Evolutionary conservation across 805 yeast species (phyloP).

Genomic region (Torulaspora franciscae): DNA sequence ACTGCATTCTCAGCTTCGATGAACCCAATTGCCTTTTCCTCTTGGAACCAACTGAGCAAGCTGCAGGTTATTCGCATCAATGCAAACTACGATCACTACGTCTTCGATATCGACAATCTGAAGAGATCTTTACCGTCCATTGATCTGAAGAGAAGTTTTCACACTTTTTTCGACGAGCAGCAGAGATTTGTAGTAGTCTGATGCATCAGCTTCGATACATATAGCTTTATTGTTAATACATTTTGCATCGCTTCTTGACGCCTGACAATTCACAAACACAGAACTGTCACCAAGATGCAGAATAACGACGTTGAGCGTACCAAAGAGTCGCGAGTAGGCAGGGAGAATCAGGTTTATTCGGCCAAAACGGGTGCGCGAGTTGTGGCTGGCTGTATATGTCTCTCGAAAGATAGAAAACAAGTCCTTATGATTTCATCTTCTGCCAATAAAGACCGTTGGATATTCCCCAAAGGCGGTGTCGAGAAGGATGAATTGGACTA

Average conservation of each 20-base stretch:
- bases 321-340: slow-evolving; percentile 47
- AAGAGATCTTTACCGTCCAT: slow-evolving; percentile 17
- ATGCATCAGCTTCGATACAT: slow-evolving; percentile 9
- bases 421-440: slow-evolving; percentile 78
- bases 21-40: slow-evolving; percentile 24
- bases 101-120: slow-evolving; percentile 22
- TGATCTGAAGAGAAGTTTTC: slow-evolving; percentile 20
- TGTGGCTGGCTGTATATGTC: slow-evolving; percentile 88
- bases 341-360: slow-evolving; percentile 57
- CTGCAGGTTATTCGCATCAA: slow-evolving; percentile 10
- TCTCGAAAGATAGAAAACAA: slow-evolving; percentile 50
- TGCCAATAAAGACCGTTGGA: slow-evolving; percentile 68
- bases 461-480: slow-evolving; percentile 93
- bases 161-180: slow-evolving; percentile 21
- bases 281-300: not conserved
- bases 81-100: slow-evolving; percentile 6
- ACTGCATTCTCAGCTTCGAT: slow-evolving; percentile 9
- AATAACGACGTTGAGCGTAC: slow-evolving; percentile 29
- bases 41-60: slow-evolving; percentile 24
- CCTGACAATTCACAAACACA: not conserved
- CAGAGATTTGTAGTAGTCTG: slow-evolving; percentile 23
- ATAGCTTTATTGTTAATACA: not conserved
- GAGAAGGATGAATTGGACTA: slow-evolving; percentile 67
- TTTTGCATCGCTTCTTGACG: not conserved
- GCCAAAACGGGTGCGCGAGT: slow-evolving; percentile 66